Conservation (phyloP, 192 early-diverging fungal species). For the Coemansia sp. region DNA sequence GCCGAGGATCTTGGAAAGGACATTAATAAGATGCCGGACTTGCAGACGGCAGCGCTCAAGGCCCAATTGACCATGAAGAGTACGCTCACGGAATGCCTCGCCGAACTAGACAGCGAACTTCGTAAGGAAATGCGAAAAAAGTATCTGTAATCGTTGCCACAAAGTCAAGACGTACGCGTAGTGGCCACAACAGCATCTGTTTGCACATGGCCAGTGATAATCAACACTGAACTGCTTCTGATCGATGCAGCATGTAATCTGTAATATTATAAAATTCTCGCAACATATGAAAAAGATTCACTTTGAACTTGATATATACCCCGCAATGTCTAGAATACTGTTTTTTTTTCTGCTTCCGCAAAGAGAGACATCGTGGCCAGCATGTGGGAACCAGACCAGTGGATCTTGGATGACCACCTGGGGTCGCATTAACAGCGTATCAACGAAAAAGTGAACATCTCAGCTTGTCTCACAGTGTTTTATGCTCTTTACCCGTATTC, state of each 20-base stretch:
- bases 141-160: background rate
- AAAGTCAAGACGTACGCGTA: background rate
- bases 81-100: background rate
- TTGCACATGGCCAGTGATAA: background rate
- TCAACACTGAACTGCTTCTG: too few species aligned
- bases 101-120: background rate
- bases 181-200: background rate
- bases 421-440: too few species aligned
- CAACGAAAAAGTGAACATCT: background rate
- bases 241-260: background rate
- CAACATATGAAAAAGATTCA: too few species aligned
- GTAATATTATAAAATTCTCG: background rate
- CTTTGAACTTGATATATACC: background rate
- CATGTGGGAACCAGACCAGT: background rate
- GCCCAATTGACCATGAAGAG: background rate
- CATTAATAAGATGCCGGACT: background rate
- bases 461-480: background rate
- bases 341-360: background rate
- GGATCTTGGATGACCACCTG: background rate
- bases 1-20: background rate
- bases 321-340: background rate
- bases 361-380: background rate
- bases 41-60: background rate
- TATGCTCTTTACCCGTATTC: background rate
- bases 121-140: background rate